Evolutionary conservation across 2,329 filamentous ascomycete species (phyloP).

Genomic region (Aspergillus ochraceus): DNA sequence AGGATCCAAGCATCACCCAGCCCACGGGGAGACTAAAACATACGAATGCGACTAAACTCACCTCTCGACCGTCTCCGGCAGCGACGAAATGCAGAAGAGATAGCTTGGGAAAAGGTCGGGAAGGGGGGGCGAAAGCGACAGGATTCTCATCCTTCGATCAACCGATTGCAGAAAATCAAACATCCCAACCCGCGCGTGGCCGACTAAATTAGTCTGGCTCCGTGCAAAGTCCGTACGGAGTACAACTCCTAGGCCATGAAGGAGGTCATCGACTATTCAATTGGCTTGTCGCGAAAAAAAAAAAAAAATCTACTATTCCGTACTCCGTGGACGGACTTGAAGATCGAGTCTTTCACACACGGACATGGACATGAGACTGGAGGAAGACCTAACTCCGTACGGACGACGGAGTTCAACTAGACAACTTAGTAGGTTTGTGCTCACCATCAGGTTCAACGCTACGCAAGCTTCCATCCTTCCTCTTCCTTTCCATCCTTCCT

Average conservation of each 20-base stretch:
- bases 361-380: not conserved
- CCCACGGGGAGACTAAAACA: not conserved
- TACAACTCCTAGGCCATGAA: not conserved
- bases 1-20: not conserved
- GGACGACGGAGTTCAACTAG: no score
- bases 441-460: not conserved
- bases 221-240: not conserved
- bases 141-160: slow-evolving; percentile 9
- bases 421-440: no score
- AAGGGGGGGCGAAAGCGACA: not conserved
- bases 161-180: slow-evolving; percentile 1
- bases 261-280: no score
- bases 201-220: not conserved
- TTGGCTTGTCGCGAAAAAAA: no score
- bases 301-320: no score
- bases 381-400: not conserved
- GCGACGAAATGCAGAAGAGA: not conserved
- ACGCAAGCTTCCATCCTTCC: not conserved
- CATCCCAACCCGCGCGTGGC: not conserved
- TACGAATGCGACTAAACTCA: not conserved
- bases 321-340: no score
- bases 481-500: no score
- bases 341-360: not conserved
- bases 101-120: not conserved
- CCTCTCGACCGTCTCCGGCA: not conserved